A percentile compares a stretch with the other conserved stretches of the same genome.
Evolutionary conservation across 768 basidiomycete genomes (phyloP).

Genomic region (Cystobasidiopsis lactophilus): DNA sequence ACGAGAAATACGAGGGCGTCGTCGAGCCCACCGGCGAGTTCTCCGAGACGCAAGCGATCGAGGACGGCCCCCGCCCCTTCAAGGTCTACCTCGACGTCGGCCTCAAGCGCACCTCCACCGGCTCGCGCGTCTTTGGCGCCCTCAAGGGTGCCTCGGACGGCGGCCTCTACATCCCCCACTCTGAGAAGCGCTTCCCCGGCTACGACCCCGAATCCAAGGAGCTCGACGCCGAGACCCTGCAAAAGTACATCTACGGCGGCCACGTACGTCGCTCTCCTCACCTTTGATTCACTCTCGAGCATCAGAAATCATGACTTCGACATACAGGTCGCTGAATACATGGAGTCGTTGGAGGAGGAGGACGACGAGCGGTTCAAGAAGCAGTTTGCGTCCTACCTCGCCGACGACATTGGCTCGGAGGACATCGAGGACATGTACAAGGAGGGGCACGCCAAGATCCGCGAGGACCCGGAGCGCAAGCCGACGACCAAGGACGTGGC

Average conservation of each 20-base stretch:
- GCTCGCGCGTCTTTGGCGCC: conserved; percentile 90
- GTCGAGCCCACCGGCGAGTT: conserved; percentile 73
- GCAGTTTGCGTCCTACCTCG: conserved; percentile 70
- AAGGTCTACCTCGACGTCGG: conserved; percentile 97
- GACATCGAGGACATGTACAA: conserved; percentile 93
- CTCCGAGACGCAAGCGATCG: conserved; percentile 58
- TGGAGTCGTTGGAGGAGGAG: conserved; percentile 98
- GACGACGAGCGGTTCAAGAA: conserved; percentile 66
- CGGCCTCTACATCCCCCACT: conserved; percentile 93
- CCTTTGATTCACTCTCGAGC: background rate
- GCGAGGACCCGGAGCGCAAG: conserved; percentile 78
- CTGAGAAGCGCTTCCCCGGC: conserved; percentile 87
- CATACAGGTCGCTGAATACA: conserved; percentile 96
- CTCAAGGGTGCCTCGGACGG: conserved; percentile 97
- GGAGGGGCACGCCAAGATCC: conserved; percentile 81
- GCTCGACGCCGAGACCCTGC: conserved; percentile 78
- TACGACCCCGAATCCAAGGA: conserved; percentile 81
- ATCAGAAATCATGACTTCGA: too few species aligned
- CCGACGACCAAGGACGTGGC: conserved; percentile 32
- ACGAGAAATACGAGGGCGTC: conserved; percentile 93
- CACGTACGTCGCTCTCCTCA: background rate
- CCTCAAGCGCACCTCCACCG: conserved; percentile 90
- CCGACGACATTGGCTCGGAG: conserved; percentile 81
- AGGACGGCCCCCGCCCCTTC: conserved; percentile 94
- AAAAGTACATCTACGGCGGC: conserved; percentile 59